These are phyloP conservation scores for Hirschioporus abietinus DNA, from an alignment of 768 basidiomycete genomes.

Conservation along the genomic window DNA sequence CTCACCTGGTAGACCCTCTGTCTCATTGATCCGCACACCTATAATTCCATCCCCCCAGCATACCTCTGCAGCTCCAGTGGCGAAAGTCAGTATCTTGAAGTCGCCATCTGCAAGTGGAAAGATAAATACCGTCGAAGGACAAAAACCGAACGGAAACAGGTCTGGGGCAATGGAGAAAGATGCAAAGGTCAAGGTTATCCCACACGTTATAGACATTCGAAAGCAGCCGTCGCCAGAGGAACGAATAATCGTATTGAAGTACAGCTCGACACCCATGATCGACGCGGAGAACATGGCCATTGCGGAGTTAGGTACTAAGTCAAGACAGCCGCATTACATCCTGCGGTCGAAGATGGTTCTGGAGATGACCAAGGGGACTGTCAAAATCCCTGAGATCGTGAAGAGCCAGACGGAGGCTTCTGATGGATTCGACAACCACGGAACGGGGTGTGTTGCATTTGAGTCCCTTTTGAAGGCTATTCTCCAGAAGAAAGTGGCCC, in stretches of 20 bases:
- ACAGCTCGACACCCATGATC: not conserved
- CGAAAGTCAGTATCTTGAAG: not conserved
- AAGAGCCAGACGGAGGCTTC: not conserved
- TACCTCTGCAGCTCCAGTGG: not conserved
- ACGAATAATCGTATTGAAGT: not conserved
- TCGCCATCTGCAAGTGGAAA: not conserved
- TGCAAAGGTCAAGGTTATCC: not conserved
- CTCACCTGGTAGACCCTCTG: not conserved
- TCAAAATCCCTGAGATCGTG: not conserved
- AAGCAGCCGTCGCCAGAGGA: not conserved
- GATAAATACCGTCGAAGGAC: not conserved
- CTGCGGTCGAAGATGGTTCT: not conserved
- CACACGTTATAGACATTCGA: not conserved
- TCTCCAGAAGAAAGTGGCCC: not conserved
- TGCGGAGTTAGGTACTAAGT: not conserved
- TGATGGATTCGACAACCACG: not conserved
- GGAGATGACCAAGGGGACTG: not conserved
- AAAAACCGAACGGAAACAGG: not conserved
- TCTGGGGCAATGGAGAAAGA: not conserved
- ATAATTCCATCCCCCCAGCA: not conserved
- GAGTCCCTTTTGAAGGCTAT: not conserved
- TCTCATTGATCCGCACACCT: not conserved
- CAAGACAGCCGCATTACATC: not conserved
- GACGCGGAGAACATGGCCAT: not conserved
- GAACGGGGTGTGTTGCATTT: not conserved